Conservation (phyloP, 805 yeast genomes). For the Yarrowia sp. region DNA sequence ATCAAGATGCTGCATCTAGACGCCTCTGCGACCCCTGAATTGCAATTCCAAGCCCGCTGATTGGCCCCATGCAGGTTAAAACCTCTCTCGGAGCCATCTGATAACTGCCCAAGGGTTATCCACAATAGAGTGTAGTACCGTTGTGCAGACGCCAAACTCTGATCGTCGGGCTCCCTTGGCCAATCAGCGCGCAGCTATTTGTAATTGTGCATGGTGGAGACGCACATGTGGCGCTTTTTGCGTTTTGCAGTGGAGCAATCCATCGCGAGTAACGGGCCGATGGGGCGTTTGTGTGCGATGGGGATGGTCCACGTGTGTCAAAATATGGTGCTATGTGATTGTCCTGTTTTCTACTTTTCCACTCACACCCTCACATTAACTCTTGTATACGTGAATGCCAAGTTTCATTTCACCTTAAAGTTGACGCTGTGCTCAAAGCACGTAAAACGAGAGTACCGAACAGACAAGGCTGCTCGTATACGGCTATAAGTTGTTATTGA, state of each 20-base stretch:
- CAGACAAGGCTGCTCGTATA: conserved; percentile 9
- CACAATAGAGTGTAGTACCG: conserved; percentile 22
- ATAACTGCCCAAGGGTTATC: conserved; percentile 30
- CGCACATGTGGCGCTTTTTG: conserved; percentile 11
- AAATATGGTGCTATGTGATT: too few species aligned
- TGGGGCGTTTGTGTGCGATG: too few species aligned
- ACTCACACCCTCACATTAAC: neutral
- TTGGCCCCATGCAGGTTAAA: conserved; percentile 36
- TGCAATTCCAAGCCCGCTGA: conserved; percentile 19
- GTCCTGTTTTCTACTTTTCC: too few species aligned
- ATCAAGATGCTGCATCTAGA: neutral
- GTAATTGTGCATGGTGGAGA: conserved; percentile 11
- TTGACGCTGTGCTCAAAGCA: neutral
- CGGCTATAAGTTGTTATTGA: neutral
- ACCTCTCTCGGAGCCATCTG: conserved; percentile 34
- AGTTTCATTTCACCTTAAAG: conserved; percentile 18
- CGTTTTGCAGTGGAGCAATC: neutral
- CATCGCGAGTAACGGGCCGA: too few species aligned
- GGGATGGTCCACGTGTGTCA: too few species aligned
- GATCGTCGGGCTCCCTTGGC: conserved; percentile 24
- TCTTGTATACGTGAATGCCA: conserved; percentile 4
- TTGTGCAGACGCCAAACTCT: conserved; percentile 10
- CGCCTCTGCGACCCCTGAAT: conserved; percentile 17
- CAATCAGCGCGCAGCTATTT: conserved; percentile 10
- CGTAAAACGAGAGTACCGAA: neutral